These are phyloP conservation scores for Chlorophyllum brunneum DNA, from an alignment of 768 basidiomycete genomes.

Conservation along the genomic window DNA sequence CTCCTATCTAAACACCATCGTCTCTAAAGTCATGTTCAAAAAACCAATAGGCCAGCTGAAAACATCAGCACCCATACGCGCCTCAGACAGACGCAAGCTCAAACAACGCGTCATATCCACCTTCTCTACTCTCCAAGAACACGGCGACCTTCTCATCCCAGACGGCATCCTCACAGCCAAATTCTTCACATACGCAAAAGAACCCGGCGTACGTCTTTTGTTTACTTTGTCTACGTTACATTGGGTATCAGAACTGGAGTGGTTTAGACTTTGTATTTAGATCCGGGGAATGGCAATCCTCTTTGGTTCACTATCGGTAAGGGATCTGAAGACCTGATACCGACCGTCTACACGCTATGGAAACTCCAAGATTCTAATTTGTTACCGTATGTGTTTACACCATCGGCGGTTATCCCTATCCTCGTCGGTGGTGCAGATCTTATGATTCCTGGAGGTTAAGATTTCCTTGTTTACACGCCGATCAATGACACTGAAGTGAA, in stretches of 20 bases:
- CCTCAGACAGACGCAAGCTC: conserved; percentile 71
- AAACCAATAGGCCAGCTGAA: conserved; percentile 67
- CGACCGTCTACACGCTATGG: conserved; percentile 83
- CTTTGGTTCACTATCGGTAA: conserved; percentile 78
- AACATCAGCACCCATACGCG: conserved; percentile 71
- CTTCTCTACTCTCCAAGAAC: conserved; percentile 49
- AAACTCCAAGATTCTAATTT: conserved; percentile 52
- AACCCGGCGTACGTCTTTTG: conserved; percentile 55
- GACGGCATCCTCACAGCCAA: conserved; percentile 69
- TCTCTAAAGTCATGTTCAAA: conserved; percentile 75
- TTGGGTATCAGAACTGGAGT: background rate
- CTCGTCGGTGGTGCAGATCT: conserved; percentile 81
- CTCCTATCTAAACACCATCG: background rate
- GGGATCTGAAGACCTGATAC: conserved; percentile 62
- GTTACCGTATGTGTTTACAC: conserved; percentile 69
- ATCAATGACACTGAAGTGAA: conserved; percentile 6
- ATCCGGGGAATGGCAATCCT: conserved; percentile 57
- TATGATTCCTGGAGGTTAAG: conserved; percentile 83
- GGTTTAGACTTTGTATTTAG: conserved; percentile 57
- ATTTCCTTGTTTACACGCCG: background rate
- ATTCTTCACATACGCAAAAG: conserved; percentile 59
- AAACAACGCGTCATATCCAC: conserved; percentile 50
- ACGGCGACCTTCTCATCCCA: conserved; percentile 68
- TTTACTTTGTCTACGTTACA: background rate
- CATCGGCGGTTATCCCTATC: conserved; percentile 63